A percentile compares a stretch with the other conserved stretches of the same genome.
Conservation (phyloP, 2,329 filamentous ascomycete species). For the Colletotrichum sp. region DNA sequence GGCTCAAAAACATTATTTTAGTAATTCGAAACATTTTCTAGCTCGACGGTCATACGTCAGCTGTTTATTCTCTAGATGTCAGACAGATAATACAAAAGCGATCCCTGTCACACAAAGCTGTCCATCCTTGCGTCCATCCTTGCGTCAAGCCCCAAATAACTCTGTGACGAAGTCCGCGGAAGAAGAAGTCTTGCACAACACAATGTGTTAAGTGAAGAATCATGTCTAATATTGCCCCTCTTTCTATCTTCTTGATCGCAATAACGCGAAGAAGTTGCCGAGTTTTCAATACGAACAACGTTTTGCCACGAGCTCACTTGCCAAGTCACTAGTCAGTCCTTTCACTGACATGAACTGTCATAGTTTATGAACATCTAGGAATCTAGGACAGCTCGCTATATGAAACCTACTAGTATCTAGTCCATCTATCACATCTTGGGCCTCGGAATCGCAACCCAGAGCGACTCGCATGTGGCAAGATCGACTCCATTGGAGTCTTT, state of each 20-base stretch:
- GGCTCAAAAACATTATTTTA: background rate
- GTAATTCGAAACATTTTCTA: background rate
- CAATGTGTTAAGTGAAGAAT: background rate
- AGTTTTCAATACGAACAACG: background rate
- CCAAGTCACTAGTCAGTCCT: background rate
- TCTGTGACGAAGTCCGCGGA: background rate
- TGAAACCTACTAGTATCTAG: background rate
- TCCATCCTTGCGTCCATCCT: background rate
- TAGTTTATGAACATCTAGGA: background rate
- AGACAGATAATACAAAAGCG: background rate
- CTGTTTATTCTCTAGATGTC: constrained; percentile 15
- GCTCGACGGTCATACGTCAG: constrained; percentile 23
- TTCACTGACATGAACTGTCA: background rate
- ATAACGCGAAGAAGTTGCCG: background rate
- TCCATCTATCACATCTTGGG: background rate
- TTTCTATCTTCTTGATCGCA: background rate
- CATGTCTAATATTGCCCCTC: background rate
- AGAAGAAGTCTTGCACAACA: background rate
- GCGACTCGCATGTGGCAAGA: constrained; percentile 29
- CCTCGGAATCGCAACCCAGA: constrained; percentile 11
- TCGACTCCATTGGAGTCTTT: constrained; percentile 31
- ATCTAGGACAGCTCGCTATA: background rate
- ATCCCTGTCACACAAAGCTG: background rate
- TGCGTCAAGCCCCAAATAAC: background rate
- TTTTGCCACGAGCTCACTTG: background rate